Percentiles rank a stretch among this genome's conserved stretches.
Conservation (phyloP, 495 filamentous ascomycete genomes). For the Evernia prunastri region DNA sequence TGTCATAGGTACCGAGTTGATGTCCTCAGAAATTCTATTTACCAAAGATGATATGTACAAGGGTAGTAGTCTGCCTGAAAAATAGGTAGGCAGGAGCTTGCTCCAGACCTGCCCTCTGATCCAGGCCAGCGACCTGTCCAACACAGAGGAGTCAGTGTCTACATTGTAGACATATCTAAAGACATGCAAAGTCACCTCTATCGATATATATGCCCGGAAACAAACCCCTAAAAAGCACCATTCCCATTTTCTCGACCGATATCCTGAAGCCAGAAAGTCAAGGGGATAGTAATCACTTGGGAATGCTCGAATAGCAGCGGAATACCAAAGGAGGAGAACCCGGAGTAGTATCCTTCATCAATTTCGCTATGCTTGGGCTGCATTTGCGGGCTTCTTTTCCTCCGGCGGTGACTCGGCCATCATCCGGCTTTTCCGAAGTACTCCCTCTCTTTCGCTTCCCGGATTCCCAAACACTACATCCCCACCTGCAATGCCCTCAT, state of each 20-base stretch:
- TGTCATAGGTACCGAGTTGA: no score
- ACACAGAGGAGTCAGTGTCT: no score
- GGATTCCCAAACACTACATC: constrained; percentile 35
- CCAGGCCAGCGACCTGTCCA: no score
- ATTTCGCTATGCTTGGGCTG: neutral
- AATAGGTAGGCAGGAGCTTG: no score
- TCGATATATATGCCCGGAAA: no score
- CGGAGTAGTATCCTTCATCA: neutral
- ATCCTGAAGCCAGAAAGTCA: neutral
- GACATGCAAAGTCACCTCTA: no score
- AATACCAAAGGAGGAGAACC: neutral
- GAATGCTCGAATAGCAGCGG: neutral
- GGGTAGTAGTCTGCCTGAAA: no score
- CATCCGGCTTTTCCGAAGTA: constrained; percentile 23
- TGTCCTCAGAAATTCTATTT: no score
- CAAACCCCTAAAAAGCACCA: no score
- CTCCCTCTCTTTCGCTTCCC: constrained; percentile 22
- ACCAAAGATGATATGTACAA: no score
- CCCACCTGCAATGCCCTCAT: constrained; percentile 43
- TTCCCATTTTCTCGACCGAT: neutral
- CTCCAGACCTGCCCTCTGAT: no score
- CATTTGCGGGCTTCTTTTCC: neutral
- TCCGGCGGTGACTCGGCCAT: constrained; percentile 10
- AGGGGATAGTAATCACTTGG: neutral
- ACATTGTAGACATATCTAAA: no score